Evolutionary conservation across 345 rosid genomes (phyloP).

Genomic region (Brassica rapa): DNA sequence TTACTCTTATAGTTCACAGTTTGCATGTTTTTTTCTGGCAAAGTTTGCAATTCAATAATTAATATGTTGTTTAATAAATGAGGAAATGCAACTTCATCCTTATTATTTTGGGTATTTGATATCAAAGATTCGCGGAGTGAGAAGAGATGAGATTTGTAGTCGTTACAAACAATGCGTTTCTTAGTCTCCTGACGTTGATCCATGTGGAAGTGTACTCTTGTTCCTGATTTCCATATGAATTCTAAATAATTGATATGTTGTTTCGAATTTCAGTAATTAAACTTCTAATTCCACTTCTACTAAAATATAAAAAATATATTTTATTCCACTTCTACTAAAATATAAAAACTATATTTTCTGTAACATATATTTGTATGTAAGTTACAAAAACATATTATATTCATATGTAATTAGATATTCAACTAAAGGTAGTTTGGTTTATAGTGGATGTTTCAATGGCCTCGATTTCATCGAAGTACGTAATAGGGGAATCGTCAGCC

Average conservation of each 20-base stretch:
- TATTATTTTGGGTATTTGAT: neutral
- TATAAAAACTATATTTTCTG: neutral
- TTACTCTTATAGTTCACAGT: neutral
- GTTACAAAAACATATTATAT: neutral
- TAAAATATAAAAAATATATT: neutral
- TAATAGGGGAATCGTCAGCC: neutral
- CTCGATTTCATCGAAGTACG: neutral
- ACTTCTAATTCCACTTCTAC: neutral
- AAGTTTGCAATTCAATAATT: neutral
- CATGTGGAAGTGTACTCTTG: slow-evolving; percentile 18
- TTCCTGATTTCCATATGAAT: neutral
- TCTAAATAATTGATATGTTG: neutral
- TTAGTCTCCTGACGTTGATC: neutral
- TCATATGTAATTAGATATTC: neutral
- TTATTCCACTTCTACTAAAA: neutral
- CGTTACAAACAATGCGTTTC: slow-evolving; percentile 27
- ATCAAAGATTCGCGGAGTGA: neutral
- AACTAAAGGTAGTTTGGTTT: neutral
- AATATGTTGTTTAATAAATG: neutral
- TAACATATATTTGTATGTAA: neutral
- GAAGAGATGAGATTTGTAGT: slow-evolving; percentile 5
- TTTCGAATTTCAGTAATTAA: neutral
- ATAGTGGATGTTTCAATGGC: neutral
- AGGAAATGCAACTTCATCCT: slow-evolving; percentile 4
- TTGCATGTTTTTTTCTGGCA: no score